phyloP scores from a whole-genome alignment of 768 basidiomycete species.

The Naganishia antarctica region DNA sequence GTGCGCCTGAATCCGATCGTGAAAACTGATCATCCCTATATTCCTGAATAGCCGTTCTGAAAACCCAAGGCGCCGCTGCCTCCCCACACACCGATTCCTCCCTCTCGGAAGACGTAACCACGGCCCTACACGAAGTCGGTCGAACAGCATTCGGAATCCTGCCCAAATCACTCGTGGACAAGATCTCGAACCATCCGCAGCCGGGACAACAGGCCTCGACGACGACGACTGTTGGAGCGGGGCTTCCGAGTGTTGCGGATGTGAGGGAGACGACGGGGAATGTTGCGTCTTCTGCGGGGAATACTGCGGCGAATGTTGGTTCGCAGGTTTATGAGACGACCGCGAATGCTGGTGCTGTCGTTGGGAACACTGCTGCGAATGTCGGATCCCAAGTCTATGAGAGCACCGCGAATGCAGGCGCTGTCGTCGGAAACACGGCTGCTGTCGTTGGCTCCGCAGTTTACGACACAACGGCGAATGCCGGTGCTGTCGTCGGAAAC shows the following conservation, averaged over 20 bases:
- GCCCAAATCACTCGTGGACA: conserved; percentile 36
- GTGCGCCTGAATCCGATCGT: too few species aligned
- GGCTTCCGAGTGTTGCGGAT: background rate
- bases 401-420: background rate
- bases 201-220: background rate
- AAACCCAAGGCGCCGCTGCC: conserved; percentile 8
- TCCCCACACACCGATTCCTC: background rate
- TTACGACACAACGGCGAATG: background rate
- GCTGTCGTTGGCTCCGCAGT: background rate
- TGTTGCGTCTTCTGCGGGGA: background rate
- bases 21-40: background rate
- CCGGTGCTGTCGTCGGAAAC: background rate
- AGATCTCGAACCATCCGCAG: conserved; percentile 13
- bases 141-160: conserved; percentile 37
- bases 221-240: too few species aligned
- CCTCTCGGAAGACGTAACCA: conserved; percentile 33
- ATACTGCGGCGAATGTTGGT: conserved; percentile 1
- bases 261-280: background rate
- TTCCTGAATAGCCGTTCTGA: background rate
- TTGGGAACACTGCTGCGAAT: background rate
- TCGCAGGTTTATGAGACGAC: background rate
- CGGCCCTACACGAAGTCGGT: conserved; percentile 37
- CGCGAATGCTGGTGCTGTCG: background rate
- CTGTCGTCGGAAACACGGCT: background rate
- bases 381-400: background rate